Base-by-base conservation (phyloP, 306 rosid species). In the Luffa aegyptiaca region DNA sequence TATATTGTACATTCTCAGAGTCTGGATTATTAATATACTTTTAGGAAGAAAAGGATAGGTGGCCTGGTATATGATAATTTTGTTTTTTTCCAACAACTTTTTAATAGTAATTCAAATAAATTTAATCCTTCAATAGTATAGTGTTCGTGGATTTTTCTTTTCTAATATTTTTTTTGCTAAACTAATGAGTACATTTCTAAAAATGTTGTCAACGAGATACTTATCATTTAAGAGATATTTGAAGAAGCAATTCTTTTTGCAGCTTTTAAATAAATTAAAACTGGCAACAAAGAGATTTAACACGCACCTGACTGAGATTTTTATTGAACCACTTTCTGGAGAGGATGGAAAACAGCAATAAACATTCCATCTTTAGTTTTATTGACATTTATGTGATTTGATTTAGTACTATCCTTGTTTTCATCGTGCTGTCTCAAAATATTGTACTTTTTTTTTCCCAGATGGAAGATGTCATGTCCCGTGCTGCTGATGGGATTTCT, bases 381-480 rank as follows among this genome's bases (percentile, higher is more conserved):
- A 6, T 51, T 74, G 46, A 74, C 59, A 14, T 74, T 33, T 74
- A 31, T 17, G 78, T 51, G 33, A 14, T 58, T 48, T 72, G 8
- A 14, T 74, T 51, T 33, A 26, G 62, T 51, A 74, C 7, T 9
- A 49, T 74, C 21, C 61, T 17, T 33, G 20, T 48, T 72, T 42
- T 74, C 20, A 33, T 35, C 4, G 13, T 33, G 13, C 5, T 33
- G 17, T 73, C 45, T 48, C 53, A 68, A 64, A 68, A 49, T 61
- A 10, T 45, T 63, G 20, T 62, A 62, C 17, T 48, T 35, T 36
- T 46, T 57, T 76, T 78, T 42, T 81, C 3, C 74, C 88, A 95
- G 98, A 91, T 89, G 85, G 97, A 91, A 86, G 96, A 95, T 87
- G 96, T 89, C 75, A 89, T 92, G 69, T 95, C 97, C 52, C 90